These are phyloP conservation scores for Pholiota microspora DNA, from an alignment of 768 basidiomycete genomes.

Conservation along the genomic window DNA sequence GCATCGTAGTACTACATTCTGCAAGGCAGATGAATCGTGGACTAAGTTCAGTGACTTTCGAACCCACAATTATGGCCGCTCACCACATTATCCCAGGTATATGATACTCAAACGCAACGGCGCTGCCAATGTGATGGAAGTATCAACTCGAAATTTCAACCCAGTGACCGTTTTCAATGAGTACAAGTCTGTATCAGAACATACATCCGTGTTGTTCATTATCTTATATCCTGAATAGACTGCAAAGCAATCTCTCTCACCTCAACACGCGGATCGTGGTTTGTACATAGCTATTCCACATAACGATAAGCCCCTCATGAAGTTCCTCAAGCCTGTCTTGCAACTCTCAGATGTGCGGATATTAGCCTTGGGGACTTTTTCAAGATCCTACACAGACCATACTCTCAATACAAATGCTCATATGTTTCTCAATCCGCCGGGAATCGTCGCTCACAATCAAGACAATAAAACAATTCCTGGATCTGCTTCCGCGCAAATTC, in stretches of 20 bases:
- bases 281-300: no score
- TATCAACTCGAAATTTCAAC: slow-evolving; percentile 65
- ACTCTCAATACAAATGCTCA: slow-evolving; percentile 69
- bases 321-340: slow-evolving; percentile 54
- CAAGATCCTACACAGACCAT: slow-evolving; percentile 52
- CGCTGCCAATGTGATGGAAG: slow-evolving; percentile 68
- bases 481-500: slow-evolving; percentile 11
- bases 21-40: slow-evolving; percentile 81
- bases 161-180: slow-evolving; percentile 69
- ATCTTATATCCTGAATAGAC: slow-evolving; percentile 31
- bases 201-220: background rate
- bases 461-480: slow-evolving; percentile 12
- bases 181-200: slow-evolving; percentile 55
- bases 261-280: slow-evolving; percentile 68
- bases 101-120: slow-evolving; percentile 76
- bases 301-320: background rate
- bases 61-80: background rate
- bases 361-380: slow-evolving; percentile 65
- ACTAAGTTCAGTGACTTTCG: slow-evolving; percentile 53
- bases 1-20: slow-evolving; percentile 68
- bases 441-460: slow-evolving; percentile 37
- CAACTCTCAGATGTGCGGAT: slow-evolving; percentile 72
- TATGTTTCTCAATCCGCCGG: slow-evolving; percentile 67
- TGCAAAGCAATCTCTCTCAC: slow-evolving; percentile 67
- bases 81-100: slow-evolving; percentile 44